Conservation (phyloP, 176 grass and related monocot species). For the Dendrocalamus sinicus region DNA sequence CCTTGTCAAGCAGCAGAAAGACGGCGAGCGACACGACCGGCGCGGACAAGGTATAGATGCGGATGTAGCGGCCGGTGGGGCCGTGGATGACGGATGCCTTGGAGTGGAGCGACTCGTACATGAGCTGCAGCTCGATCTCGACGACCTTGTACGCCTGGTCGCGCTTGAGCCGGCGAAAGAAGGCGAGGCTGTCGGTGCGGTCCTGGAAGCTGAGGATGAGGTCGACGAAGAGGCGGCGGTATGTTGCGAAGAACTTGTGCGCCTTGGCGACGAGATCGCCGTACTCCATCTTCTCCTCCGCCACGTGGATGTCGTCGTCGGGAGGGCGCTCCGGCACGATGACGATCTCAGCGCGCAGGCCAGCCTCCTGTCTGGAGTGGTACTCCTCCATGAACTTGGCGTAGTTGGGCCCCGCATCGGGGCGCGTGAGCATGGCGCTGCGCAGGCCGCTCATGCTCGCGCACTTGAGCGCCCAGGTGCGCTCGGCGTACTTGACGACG, state of each 20-base stretch:
- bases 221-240: conserved; percentile 53
- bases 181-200: conserved; percentile 33
- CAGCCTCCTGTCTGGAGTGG: conserved; percentile 46
- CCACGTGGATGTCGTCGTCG: neutral
- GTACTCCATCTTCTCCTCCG: neutral
- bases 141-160: conserved; percentile 42
- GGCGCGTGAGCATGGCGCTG: conserved; percentile 51
- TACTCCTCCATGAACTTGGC: conserved; percentile 67
- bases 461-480: conserved; percentile 48
- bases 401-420: conserved; percentile 54
- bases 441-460: conserved; percentile 58
- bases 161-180: conserved; percentile 18
- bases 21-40: conserved; percentile 16
- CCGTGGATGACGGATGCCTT: conserved; percentile 23
- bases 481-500: conserved; percentile 54
- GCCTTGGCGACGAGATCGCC: conserved; percentile 34
- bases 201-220: conserved; percentile 64
- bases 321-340: conserved; percentile 31
- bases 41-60: conserved; percentile 20
- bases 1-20: conserved; percentile 7
- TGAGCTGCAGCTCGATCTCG: conserved; percentile 47
- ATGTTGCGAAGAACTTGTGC: conserved; percentile 45
- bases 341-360: conserved; percentile 43
- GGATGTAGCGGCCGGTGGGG: conserved; percentile 23
- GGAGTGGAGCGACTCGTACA: conserved; percentile 46